Percentiles rank a stretch among this genome's conserved stretches.
Evolutionary conservation across 1,139 yeast genomes (phyloP).

Genomic region (Hyphopichia pseudoburtonii): DNA sequence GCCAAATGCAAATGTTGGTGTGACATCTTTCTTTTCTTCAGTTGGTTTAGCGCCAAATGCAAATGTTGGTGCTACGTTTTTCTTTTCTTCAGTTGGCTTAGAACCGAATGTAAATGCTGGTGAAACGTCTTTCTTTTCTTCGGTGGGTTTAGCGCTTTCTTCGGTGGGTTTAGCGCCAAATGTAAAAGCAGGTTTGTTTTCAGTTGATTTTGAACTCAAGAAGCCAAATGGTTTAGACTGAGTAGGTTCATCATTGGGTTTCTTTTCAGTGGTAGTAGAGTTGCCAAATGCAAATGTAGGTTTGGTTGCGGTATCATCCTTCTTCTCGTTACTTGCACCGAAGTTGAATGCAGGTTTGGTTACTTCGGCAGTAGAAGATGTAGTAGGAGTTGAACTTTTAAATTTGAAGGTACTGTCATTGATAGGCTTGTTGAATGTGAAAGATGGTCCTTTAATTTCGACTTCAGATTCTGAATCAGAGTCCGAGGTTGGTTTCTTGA

Average conservation of each 20-base stretch:
- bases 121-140: constrained; percentile 1
- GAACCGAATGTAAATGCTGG: constrained; percentile 18
- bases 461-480: constrained; percentile 56
- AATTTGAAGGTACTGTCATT: constrained; percentile 53
- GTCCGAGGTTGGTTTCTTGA: constrained; percentile 36
- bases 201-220: constrained; percentile 6
- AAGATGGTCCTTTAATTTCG: constrained; percentile 66
- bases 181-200: constrained; percentile 12
- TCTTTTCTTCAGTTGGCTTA: constrained; percentile 2
- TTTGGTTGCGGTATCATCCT: constrained; percentile 9
- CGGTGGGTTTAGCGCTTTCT: constrained; percentile 2
- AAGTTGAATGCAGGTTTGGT: constrained; percentile 27
- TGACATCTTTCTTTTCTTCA: constrained; percentile 8
- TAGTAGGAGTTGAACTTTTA: neutral
- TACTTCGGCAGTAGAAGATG: constrained; percentile 5
- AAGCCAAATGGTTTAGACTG: neutral
- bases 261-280: constrained; percentile 5
- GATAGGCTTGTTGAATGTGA: constrained; percentile 50
- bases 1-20: constrained; percentile 30
- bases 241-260: constrained; percentile 1
- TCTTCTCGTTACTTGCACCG: constrained; percentile 14
- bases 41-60: constrained; percentile 9
- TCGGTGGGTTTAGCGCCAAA: constrained; percentile 12
- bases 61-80: constrained; percentile 13
- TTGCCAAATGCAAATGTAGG: constrained; percentile 20